Evolutionary conservation across 139 green algal species (phyloP), one percentile per base, ranked within the genome.

Genomic region (Deuterostichococcus epilithicus): DNA sequence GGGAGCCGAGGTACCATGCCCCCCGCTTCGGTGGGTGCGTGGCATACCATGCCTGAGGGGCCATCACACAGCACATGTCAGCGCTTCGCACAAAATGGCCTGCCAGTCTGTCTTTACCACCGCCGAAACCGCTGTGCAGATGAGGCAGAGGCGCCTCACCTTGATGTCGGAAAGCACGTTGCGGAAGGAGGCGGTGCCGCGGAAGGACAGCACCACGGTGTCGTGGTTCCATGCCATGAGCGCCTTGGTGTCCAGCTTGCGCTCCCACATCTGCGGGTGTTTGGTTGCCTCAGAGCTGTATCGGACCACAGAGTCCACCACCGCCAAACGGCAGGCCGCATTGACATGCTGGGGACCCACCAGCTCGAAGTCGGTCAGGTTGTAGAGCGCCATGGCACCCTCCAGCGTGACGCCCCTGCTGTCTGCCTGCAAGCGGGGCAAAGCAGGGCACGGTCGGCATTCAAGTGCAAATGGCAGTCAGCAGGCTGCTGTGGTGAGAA

Each of bases 21-120:
- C 78, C 78, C 33, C 78, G 52, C 72, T 78, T 65, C 5, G 78
- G 78, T 13, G 72, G 72, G 45, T 82, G 78, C 10, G 63, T 35
- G 4, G 63, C 39, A 6, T 73, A 35, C 78, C 78, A 82, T 36
- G 78, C 78, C 78, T 82, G 52, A n/a, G 52, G 52, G 10, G 18
- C 28, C 28, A 30, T 25, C 52, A 63, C 13, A 13, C 10, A 28
- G 18, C 52, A 3, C 52, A 63, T 28, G 52, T 63, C 52, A 52
- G 10, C 10, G 10, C 13, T 13, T 23, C 8, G 42, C 42, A 52
- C 13, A 13, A 13, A 8, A 13, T 13, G 10, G 42, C 10, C 42
- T 52, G 42, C 3, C n/a, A n/a, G n/a, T n/a, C n/a, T n/a, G n/a
- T n/a, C n/a, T n/a, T n/a, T n/a, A n/a, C n/a, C n/a, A n/a, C n/a